Evolutionary conservation across 176 grass and related monocot species (phyloP), one percentile per base, ranked within the genome.

Genomic region (Secale cereale): DNA sequence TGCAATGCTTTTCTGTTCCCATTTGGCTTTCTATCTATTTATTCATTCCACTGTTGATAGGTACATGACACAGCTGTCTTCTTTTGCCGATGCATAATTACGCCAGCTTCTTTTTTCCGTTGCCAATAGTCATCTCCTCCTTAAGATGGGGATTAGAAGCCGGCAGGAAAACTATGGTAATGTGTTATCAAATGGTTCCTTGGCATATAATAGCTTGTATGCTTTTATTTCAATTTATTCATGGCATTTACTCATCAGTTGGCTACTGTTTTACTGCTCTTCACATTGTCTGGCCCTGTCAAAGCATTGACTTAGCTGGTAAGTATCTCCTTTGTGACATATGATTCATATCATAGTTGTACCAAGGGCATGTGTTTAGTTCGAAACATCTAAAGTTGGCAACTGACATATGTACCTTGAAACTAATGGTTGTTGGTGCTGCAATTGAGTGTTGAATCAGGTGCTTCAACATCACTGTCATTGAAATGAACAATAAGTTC

Each of bases 41-140:
- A 43, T 60, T 82, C 4, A 27, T 41, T 62, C 8, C 4, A 83
- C 28, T 46, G 56, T 29, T 26, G 36, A 72, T n/a, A n/a, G n/a
- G n/a, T 33, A 16, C 27, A 46, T 14, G 27, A 0, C 10, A 17
- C 19, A 22, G 52, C 19, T 72, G 14, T 13, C 33, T 66, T 70
- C 67, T 83, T 31, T 85, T 60, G 6, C 43, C 13, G 28, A 12
- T 98, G 81, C 85, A 98, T 93, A 95, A 95, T 73, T 98, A 98
- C 76, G 95, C 95, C 76, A 85, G 96, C 75, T 95, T 85, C 78
- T 98, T 98, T 87, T 98, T 98, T 7, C 85, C 93, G 37, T 90
- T 98, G 85, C 96, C 96, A 6, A 95, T 98, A 70, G 83, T 98
- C 28, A 95, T 98, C 48, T 91, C 96, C 88, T 98, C 96, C 70